Evolutionary conservation across 768 basidiomycete species (phyloP), one percentile per base, ranked within the genome.

Genomic region (Boletus rubroflammeus): DNA sequence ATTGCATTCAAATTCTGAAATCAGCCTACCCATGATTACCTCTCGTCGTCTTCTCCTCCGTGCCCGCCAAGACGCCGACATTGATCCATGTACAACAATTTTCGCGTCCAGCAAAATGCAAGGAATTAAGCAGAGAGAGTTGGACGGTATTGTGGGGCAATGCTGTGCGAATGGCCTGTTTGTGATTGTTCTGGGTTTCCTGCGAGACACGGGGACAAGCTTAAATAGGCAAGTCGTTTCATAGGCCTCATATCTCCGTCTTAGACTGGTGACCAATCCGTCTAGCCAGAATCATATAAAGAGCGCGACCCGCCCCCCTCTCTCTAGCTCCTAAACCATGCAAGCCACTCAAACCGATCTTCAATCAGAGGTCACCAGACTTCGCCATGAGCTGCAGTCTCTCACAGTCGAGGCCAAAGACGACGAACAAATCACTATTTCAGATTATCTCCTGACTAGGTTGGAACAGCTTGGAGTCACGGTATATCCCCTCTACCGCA

Each of bases 391-490:
- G 62, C 58, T 83, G 6, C 68, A 78, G 32, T 65, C 73, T 15
- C 62, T 81, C 52, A 66, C 78, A 53, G 61, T 59, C 35, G 54
- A 55, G 21, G 19, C 9, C 29, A 53, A 58, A 26, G 72, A 75
- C 40, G 73, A 74, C 13, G 68, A 79, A 19, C 72, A 75, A 15
- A 79, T 85, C 50, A 73, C 74, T 36, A 63, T 89, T 40, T 79
- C 81, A 5, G 68, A 80, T 34, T 89, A 89, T 59, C 75, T 89
- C 43, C 75, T 89, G 28, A 68, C 81, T 21, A 75, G 87, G 50
- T 72, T 88, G 36, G 79, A 76, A 1, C 85, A 90, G 61, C 75
- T 90, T 29, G 80, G 78, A 19, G 84, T 88, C 50, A 80, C 76
- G 53, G 87, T 84, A 67, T 21, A 76, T 57, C 15, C 29, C 17